phyloP scores from a whole-genome alignment of 228 moss, liverwort and hornwort species.

The Sphagnum fallax region DNA sequence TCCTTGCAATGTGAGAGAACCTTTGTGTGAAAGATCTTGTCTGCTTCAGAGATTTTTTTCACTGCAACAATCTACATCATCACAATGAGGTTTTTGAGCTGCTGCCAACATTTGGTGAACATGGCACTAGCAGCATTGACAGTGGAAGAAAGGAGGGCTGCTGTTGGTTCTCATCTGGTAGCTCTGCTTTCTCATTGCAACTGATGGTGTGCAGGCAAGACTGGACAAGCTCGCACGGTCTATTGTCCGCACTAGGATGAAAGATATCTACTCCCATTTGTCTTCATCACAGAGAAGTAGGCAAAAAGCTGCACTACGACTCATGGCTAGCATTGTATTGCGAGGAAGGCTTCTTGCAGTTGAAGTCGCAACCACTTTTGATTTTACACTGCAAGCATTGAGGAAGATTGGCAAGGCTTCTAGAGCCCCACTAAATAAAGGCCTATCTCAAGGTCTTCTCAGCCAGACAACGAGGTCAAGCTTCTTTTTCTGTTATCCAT shows the following conservation, averaged over 20 bases:
- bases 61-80: no score
- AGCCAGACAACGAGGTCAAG: constrained; percentile 64
- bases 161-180: no score
- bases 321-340: constrained; percentile 72
- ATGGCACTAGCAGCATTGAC: no score
- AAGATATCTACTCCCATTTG: constrained; percentile 84
- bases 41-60: no score
- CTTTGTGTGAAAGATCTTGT: no score
- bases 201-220: constrained; percentile 17
- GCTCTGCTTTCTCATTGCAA: no score
- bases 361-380: constrained; percentile 83
- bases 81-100: no score
- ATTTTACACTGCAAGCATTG: constrained; percentile 84
- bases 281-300: constrained; percentile 74
- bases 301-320: constrained; percentile 68
- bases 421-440: constrained; percentile 21
- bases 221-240: constrained; percentile 82
- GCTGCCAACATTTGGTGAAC: no score
- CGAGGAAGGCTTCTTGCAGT: constrained; percentile 75
- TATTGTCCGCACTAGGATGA: constrained; percentile 55
- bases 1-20: no score
- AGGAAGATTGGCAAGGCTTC: constrained; percentile 64
- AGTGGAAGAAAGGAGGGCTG: no score
- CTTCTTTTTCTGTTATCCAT: neutral
- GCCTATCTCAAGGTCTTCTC: constrained; percentile 29